Evolutionary conservation across 1,139 yeast species (phyloP), one percentile per base, ranked within the genome.

Genomic region (Candida gigantensis): DNA sequence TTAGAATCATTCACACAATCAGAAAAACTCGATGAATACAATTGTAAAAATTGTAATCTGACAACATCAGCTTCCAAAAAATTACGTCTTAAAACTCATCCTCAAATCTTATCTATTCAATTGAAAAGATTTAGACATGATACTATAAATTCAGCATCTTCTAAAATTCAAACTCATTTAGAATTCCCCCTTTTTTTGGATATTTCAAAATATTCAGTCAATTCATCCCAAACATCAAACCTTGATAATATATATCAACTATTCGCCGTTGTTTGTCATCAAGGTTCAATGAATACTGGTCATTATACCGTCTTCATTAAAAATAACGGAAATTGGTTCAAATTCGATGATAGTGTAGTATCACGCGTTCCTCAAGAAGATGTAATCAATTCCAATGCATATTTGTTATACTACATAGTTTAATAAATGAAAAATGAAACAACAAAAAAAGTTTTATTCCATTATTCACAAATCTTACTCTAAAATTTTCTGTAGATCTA

Each of bases 201-300:
- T 55, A 68, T 92, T 74, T 62, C 78, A 11, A 74, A 77, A 33
- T 90, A 85, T 53, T 74, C 63, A 20, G 52, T 66, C 72, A n/a
- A n/a, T n/a, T n/a, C n/a, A n/a, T n/a, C n/a, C n/a, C n/a, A n/a
- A n/a, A n/a, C n/a, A n/a, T n/a, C n/a, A n/a, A n/a, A n/a, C n/a
- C n/a, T n/a, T 4, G 53, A 55, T 35, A 62, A 78, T 26, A 60
- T 75, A 2, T 90, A 84, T 59, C 96, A 90, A 58, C 69, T 92
- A 31, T 87, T 82, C 61, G 96, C 94, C 1, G 78, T 89, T 27
- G 83, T 92, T 8, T 81, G 90, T 51, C 98, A 92, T 57, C 81
- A 81, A 31, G 98, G 98, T 1, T 81, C 92, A 17, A 94, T 90
- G 5, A 87, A 88, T 55, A 92, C 97, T 1, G 98, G 98, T 9